Evolutionary conservation across 23 red algal genomes (phyloP).

Genomic region (Gracilaria vermiculophylla): DNA sequence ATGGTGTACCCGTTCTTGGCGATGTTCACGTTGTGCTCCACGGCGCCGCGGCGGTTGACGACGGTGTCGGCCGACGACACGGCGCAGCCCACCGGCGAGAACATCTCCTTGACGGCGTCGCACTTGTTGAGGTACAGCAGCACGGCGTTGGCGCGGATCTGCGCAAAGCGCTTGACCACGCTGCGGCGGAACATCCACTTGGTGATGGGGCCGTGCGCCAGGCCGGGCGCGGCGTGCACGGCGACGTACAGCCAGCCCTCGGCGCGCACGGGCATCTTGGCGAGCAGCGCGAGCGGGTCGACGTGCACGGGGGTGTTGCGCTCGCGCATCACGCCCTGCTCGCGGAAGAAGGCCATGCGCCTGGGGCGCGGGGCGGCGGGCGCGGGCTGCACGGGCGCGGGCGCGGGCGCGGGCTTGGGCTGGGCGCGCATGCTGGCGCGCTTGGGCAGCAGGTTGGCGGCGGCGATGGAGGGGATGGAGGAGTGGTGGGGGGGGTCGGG

Average conservation of each 20-base stretch:
- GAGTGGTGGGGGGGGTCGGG: neutral
- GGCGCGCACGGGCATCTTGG: conserved; percentile 59
- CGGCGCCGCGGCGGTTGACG: conserved; percentile 44
- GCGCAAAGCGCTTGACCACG: conserved; percentile 62
- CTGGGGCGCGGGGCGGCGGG: conserved; percentile 22
- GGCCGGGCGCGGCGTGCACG: conserved; percentile 50
- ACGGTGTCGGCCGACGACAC: conserved; percentile 64
- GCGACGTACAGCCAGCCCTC: conserved; percentile 60
- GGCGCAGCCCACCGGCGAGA: conserved; percentile 62
- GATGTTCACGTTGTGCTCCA: conserved; percentile 69
- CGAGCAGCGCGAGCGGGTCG: conserved; percentile 58
- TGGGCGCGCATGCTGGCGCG: neutral
- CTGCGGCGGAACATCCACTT: conserved; percentile 68
- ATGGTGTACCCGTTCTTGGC: conserved; percentile 68
- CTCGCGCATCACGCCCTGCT: conserved; percentile 58
- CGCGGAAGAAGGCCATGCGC: conserved; percentile 51
- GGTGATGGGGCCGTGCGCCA: conserved; percentile 58
- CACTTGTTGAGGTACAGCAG: conserved; percentile 35
- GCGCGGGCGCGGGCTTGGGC: neutral
- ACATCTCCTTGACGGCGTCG: conserved; percentile 58
- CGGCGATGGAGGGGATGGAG: neutral
- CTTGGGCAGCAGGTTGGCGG: conserved; percentile 8
- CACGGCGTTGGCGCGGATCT: conserved; percentile 37
- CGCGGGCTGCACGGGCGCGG: conserved; percentile 2
- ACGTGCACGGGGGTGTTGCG: conserved; percentile 43